phyloP scores from a whole-genome alignment of 352 stramenopile genomes.

The Labyrinthula sp. region DNA sequence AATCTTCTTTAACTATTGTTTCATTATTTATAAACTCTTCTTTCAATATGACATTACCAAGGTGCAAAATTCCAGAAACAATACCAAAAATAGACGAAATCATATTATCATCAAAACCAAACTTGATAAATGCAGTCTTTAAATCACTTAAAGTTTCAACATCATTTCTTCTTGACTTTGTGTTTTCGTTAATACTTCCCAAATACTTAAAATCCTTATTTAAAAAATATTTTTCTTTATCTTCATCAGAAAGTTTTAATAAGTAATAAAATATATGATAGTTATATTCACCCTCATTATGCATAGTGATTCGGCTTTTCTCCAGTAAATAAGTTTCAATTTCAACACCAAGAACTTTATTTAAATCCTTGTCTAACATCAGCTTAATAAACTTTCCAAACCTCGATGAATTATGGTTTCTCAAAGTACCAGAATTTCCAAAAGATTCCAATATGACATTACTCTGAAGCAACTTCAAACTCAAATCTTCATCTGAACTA shows the following conservation, averaged over 20 bases:
- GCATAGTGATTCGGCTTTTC: slow-evolving; percentile 57
- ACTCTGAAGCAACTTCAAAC: slow-evolving; percentile 66
- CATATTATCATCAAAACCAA: slow-evolving; percentile 46
- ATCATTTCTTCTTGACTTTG: neutral
- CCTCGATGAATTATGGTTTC: slow-evolving; percentile 82
- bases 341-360: slow-evolving; percentile 41
- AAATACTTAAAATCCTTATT: slow-evolving; percentile 16
- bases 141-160: slow-evolving; percentile 2
- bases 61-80: slow-evolving; percentile 62
- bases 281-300: slow-evolving; percentile 56
- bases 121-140: neutral
- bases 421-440: slow-evolving; percentile 83
- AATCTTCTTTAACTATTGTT: slow-evolving; percentile 1
- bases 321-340: slow-evolving; percentile 76
- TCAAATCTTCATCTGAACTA: neutral
- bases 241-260: slow-evolving; percentile 11
- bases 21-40: neutral
- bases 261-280: slow-evolving; percentile 81
- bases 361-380: slow-evolving; percentile 49
- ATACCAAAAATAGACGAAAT: slow-evolving; percentile 68
- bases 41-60: slow-evolving; percentile 63
- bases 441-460: slow-evolving; percentile 97
- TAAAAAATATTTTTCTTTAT: slow-evolving; percentile 53
- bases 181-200: slow-evolving; percentile 53
- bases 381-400: slow-evolving; percentile 97